Base-by-base conservation (phyloP, 2,329 filamentous ascomycete genomes). In the Gaeumannomyces sp. region DNA sequence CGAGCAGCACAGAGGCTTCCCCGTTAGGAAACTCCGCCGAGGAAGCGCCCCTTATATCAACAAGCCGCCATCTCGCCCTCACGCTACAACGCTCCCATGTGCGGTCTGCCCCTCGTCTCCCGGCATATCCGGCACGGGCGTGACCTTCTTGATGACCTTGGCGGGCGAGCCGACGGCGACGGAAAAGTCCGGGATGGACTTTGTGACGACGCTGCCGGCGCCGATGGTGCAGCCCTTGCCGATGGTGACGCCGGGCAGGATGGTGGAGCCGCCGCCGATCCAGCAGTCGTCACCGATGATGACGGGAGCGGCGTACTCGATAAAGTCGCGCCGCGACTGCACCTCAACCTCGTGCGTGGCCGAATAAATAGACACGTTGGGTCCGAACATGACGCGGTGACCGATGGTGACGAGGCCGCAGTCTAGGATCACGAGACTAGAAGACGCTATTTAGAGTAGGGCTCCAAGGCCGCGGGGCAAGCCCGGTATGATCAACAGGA, bases 311-410 rank as follows among this genome's bases (percentile, higher is more conserved):
- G 80, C 81, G 65, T 78, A 83, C 68, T 83, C 81, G 64, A 82
- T 74, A 22, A 74, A 74, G 53, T 81, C 77, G 29, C 81, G 75
- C 25, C 82, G 78, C 2, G 77, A 79, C 64, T 78, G 76, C 0
- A 83, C 78, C 69, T 89, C 89, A 0, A 89, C 79, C 61, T 91
- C 89, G 73, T 95, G 91, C 0, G 86, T 89, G 1, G 85, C 91
- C 2, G 86, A 85, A 72, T 86, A 91, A 64, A 95, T 83, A 62
- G 80, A 85, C 0, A 93, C 89, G 69, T 87, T 88, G 0, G 91
- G 89, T 0, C 89, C 91, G 64, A 93, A 81, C 68, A 91, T 76
- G 1, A 90, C 90, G 33, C 90, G 83, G 31, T 88, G 82, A 0
- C 91, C 91, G 60, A 93, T 89, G 66, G 93, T 88, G 2, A 86